A percentile compares a stretch with the other conserved stretches of the same genome.
Evolutionary conservation across 2,329 filamentous ascomycete species (phyloP).

Genomic region (Dryadomyces quercus-mongolicae): DNA sequence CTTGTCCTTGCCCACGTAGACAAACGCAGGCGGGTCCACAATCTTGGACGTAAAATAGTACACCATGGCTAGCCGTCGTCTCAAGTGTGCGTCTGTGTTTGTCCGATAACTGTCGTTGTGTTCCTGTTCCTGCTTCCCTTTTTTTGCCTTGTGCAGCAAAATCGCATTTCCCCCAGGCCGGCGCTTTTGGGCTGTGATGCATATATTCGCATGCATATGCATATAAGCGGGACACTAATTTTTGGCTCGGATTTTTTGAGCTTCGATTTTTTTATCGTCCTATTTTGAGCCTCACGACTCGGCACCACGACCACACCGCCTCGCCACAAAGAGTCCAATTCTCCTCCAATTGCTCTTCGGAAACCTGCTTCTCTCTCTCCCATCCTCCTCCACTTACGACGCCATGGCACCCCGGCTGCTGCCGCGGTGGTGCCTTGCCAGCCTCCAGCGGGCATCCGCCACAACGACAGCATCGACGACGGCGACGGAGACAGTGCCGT

Average conservation of each 20-base stretch:
- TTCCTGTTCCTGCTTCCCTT: not conserved
- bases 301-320: not conserved
- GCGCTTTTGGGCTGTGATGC: not conserved
- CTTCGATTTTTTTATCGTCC: not conserved
- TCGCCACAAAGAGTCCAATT: not conserved
- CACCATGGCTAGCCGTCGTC: slow-evolving; percentile 53
- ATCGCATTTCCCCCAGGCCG: not conserved
- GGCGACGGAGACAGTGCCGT: not conserved
- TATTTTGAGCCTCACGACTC: not conserved
- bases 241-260: not conserved
- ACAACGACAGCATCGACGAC: no score
- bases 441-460: slow-evolving; percentile 7
- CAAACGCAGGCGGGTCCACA: slow-evolving; percentile 69
- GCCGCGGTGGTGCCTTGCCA: slow-evolving; percentile 17
- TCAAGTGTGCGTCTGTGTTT: slow-evolving; percentile 8
- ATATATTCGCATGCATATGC: not conserved
- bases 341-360: not conserved
- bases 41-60: slow-evolving; percentile 88
- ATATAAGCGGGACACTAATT: not conserved
- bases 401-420: slow-evolving; percentile 22
- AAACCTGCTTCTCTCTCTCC: not conserved
- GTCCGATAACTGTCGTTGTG: not conserved
- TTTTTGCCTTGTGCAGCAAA: not conserved
- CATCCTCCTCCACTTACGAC: not conserved
- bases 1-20: slow-evolving; percentile 98